These are phyloP conservation scores for Kluyveromyces sp. DNA, from an alignment of 1,139 yeast genomes.

Conservation along the genomic window DNA sequence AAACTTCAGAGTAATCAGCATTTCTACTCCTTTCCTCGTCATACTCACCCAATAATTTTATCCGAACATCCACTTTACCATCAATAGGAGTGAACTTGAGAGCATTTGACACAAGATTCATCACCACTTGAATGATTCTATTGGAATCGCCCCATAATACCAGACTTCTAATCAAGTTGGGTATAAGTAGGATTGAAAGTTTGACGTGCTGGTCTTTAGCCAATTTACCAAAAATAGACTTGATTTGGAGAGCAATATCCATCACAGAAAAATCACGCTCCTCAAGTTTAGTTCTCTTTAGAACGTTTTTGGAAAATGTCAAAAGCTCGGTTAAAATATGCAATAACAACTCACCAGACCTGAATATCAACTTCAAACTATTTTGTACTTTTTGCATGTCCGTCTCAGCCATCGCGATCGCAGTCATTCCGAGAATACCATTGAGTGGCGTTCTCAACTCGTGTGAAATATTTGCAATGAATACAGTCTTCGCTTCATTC, in stretches of 20 bases:
- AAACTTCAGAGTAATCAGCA: conserved; percentile 35
- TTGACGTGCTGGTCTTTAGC: conserved; percentile 73
- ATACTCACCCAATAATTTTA: conserved; percentile 64
- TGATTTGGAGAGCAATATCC: conserved; percentile 75
- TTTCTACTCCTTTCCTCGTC: conserved; percentile 43
- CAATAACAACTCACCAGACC: conserved; percentile 79
- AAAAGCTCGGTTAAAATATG: conserved; percentile 84
- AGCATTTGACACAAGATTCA: conserved; percentile 83
- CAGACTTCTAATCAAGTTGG: conserved; percentile 55
- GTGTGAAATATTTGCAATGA: conserved; percentile 93
- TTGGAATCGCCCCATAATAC: conserved; percentile 78
- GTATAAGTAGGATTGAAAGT: conserved; percentile 49
- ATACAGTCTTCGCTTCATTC: conserved; percentile 88
- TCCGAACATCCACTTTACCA: conserved; percentile 66
- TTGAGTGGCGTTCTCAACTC: conserved; percentile 92
- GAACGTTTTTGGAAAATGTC: conserved; percentile 85
- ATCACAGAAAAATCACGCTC: conserved; percentile 66
- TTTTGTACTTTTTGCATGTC: conserved; percentile 61
- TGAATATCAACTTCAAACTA: conserved; percentile 65
- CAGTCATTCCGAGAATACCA: conserved; percentile 94
- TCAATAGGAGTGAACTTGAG: conserved; percentile 84
- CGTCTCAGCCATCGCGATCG: conserved; percentile 81
- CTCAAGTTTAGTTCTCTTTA: conserved; percentile 77
- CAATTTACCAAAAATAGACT: conserved; percentile 79
- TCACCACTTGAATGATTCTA: conserved; percentile 77